Percentiles rank a stretch among this genome's conserved stretches.
Conservation (phyloP, 306 rosid genomes). For the Ochetophila trinervis region DNA sequence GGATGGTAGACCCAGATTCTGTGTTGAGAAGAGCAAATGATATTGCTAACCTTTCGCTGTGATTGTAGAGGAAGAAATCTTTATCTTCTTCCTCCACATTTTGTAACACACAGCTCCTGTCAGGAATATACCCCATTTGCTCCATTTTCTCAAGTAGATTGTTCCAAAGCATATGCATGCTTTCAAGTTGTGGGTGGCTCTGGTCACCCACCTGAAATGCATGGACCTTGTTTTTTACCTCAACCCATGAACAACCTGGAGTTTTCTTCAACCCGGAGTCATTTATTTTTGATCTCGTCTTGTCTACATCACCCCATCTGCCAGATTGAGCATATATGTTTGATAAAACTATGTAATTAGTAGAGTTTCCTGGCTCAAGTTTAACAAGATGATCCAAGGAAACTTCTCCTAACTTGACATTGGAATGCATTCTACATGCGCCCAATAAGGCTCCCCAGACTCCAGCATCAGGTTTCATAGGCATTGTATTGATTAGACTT, state of each 20-base stretch:
- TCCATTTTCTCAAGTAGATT: slow-evolving; percentile 18
- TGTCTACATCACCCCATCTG: slow-evolving; percentile 50
- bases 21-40: slow-evolving; percentile 7
- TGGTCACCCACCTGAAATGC: slow-evolving; percentile 7
- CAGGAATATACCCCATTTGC: slow-evolving; percentile 1
- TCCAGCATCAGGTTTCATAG: slow-evolving; percentile 55
- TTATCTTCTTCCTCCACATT: slow-evolving; percentile 1
- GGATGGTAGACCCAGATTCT: slow-evolving; percentile 9
- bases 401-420: slow-evolving; percentile 56
- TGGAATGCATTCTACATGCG: slow-evolving; percentile 65
- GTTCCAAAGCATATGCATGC: slow-evolving; percentile 1
- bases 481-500: slow-evolving; percentile 43
- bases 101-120: slow-evolving; percentile 13
- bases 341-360: slow-evolving; percentile 49
- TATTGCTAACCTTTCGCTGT: slow-evolving; percentile 8
- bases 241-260: slow-evolving; percentile 71
- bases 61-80: background rate
- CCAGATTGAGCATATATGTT: slow-evolving; percentile 59
- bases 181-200: slow-evolving; percentile 22
- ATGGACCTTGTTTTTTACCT: slow-evolving; percentile 32
- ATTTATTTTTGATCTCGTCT: slow-evolving; percentile 39
- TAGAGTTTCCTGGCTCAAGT: slow-evolving; percentile 61
- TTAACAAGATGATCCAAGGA: slow-evolving; percentile 52
- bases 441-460: slow-evolving; percentile 86
- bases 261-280: slow-evolving; percentile 49